Evolutionary conservation across 2,329 filamentous ascomycete genomes (phyloP).

Genomic region (Penicillium sp.): DNA sequence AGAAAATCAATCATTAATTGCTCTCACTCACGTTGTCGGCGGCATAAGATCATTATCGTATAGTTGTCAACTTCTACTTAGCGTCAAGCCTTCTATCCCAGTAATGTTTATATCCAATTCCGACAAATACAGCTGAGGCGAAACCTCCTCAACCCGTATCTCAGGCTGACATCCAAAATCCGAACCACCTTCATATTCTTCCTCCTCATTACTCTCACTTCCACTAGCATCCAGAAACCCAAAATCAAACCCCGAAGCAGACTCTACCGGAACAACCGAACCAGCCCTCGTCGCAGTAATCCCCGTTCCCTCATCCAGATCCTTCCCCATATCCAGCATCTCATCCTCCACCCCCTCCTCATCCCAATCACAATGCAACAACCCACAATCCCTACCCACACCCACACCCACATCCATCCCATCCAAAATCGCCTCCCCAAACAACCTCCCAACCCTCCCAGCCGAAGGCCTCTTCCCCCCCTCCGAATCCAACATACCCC

Average conservation of each 20-base stretch:
- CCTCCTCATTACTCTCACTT: conserved; percentile 12
- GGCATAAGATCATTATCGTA: neutral
- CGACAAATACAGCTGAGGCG: conserved; percentile 19
- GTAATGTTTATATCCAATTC: conserved; percentile 18
- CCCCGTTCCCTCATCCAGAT: neutral
- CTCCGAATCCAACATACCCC: conserved; percentile 38
- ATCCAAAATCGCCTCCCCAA: conserved; percentile 14
- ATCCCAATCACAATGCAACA: conserved; percentile 15
- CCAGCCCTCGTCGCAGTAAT: neutral
- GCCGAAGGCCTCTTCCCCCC: conserved; percentile 33
- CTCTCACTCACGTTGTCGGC: neutral
- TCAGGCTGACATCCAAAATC: conserved; percentile 1
- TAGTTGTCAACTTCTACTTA: neutral
- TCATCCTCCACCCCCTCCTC: neutral
- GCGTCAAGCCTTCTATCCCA: conserved; percentile 16
- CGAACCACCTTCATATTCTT: conserved; percentile 1
- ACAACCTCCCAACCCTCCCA: conserved; percentile 29
- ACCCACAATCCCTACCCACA: neutral
- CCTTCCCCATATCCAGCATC: neutral
- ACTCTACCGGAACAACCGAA: neutral
- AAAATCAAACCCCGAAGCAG: conserved; percentile 24
- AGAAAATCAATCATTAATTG: conserved; percentile 5
- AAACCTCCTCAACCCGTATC: conserved; percentile 10
- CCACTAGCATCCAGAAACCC: conserved; percentile 21
- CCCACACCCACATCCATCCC: neutral